Evolutionary conservation across 208 protist genomes (phyloP), one percentile per base, ranked within the genome.

Genomic region (Zelonia costaricensis): DNA sequence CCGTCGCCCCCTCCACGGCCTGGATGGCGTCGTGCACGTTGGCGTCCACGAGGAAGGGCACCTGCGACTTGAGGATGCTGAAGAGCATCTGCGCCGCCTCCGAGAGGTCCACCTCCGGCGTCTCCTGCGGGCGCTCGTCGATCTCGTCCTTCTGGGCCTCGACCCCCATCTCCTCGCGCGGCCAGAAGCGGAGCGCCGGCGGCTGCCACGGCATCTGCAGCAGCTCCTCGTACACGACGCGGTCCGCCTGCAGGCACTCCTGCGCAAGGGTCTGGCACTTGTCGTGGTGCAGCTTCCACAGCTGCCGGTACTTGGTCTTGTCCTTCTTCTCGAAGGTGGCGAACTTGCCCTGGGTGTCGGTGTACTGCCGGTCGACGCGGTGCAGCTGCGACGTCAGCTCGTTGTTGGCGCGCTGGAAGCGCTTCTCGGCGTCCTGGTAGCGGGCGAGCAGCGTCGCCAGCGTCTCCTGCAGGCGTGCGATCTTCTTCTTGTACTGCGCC

Each of bases 311-410:
- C 72, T 97, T 97, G 28, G 89, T 76, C 53, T 87, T 92, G 76
- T 99, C 97, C 8, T 93, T 80, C 44, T 81, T 88, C 56, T 98
- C 92, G 78, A 98, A 98, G 23, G 88, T 78, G 58, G 93, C 83
- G 69, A 98, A 98, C 65, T 99, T 98, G 27, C 62, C 59, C 74
- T 98, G 92, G n/a, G 98, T 76, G 66, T 99, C 96, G 69, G 97
- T 95, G 80, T 97, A 99, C 78, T 98, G 94, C 49, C 80, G 82
- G 9, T 91, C 94, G 16, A 97, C 88, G 60, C 96, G 86, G 59
- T 92, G 83, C 52, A 98, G 95, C 66, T 98, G 88, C 39, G 96
- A 78, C 3, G 95, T 98, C 15, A 98, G 86, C 31, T 98, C 86
- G 62, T 97, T 93, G 81, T 98, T 99, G 35, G 88, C 75, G 45